Evolutionary conservation across 805 yeast genomes (phyloP).

Genomic region (Hanseniaspora taiwanica): DNA sequence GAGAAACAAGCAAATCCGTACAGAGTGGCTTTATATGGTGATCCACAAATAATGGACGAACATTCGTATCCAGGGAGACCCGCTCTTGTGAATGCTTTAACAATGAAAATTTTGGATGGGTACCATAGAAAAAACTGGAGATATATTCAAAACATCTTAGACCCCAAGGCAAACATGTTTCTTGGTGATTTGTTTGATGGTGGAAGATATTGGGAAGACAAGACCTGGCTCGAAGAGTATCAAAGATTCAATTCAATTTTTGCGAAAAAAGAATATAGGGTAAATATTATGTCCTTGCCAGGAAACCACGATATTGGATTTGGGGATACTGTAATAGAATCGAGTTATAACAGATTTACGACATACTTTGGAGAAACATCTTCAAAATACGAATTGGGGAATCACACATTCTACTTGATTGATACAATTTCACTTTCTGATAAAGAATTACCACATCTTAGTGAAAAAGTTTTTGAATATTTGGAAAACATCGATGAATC

Average conservation of each 20-base stretch:
- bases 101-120: constrained; percentile 56
- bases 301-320: constrained; percentile 98
- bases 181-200: constrained; percentile 93
- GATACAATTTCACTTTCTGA: constrained; percentile 80
- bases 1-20: constrained; percentile 24
- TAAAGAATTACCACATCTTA: constrained; percentile 31
- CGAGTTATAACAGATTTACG: constrained; percentile 49
- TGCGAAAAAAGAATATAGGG: constrained; percentile 35
- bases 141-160: constrained; percentile 39
- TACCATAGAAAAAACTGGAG: constrained; percentile 69
- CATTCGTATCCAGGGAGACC: constrained; percentile 74
- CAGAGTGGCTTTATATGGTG: constrained; percentile 61
- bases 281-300: constrained; percentile 40
- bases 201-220: constrained; percentile 74
- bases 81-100: constrained; percentile 34
- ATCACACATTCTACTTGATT: constrained; percentile 61
- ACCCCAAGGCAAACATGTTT: constrained; percentile 67
- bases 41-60: constrained; percentile 86
- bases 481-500: constrained; percentile 26
- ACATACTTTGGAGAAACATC: constrained; percentile 62
- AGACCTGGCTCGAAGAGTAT: constrained; percentile 60
- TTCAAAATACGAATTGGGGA: constrained; percentile 35
- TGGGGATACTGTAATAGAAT: constrained; percentile 53
- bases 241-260: constrained; percentile 56
- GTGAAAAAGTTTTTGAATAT: constrained; percentile 37